These are phyloP conservation scores for Rhododendron vialii DNA, from an alignment of 148 eudicot genomes.

Conservation along the genomic window DNA sequence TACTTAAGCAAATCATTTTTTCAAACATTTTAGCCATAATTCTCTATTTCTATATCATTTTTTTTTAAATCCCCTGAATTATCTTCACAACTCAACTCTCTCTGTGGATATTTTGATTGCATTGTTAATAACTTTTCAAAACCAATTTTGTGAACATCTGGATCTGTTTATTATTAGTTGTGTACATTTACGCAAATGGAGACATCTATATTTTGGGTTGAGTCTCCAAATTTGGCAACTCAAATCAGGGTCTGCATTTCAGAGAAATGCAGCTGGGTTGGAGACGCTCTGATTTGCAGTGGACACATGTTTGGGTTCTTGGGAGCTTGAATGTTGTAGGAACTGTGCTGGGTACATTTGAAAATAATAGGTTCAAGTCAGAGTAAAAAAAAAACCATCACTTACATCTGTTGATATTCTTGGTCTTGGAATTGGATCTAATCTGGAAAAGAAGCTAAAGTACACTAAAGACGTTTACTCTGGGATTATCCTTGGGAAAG, in stretches of 20 bases:
- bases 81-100: not conserved
- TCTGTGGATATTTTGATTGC: not conserved
- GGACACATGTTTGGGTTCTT: not conserved
- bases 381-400: conserved; percentile 63
- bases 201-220: not conserved
- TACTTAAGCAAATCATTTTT: not conserved
- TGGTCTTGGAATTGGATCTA: conserved; percentile 86
- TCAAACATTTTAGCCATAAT: not conserved
- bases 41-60: not conserved
- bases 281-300: not conserved
- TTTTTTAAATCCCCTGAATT: not conserved
- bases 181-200: not conserved
- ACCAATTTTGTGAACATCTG: not conserved
- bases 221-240: not conserved
- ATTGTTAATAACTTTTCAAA: not conserved
- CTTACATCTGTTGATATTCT: conserved; percentile 74
- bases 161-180: not conserved
- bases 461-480: conserved; percentile 54
- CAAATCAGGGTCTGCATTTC: too few relatives aligned
- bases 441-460: conserved; percentile 79
- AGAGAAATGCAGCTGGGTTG: too few relatives aligned
- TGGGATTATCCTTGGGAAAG: conserved; percentile 80
- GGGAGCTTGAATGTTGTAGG: conserved; percentile 31
- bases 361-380: conserved; percentile 80
- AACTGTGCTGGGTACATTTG: conserved; percentile 63